Conservation (phyloP, 805 yeast genomes). For the Priceomyces melissophilus region DNA sequence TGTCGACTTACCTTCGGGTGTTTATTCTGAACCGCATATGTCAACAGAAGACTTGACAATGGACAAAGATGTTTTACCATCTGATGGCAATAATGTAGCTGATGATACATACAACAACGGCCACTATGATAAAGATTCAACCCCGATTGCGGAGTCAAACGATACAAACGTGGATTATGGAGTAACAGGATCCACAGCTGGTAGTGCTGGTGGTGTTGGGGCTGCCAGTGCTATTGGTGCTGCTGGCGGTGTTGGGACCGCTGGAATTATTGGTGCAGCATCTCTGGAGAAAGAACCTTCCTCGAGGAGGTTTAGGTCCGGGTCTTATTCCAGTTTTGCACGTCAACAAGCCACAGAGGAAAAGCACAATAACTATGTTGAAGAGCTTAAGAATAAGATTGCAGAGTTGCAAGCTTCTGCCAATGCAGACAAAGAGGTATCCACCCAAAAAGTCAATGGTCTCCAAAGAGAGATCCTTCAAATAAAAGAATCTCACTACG, state of each 20-base stretch:
- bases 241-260: too few species aligned
- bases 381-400: constrained; percentile 32
- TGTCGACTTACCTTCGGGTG: constrained; percentile 24
- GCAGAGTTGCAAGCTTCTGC: constrained; percentile 28
- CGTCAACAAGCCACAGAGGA: constrained; percentile 16
- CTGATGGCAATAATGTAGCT: background rate
- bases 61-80: constrained; percentile 1
- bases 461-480: constrained; percentile 39
- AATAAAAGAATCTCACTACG: constrained; percentile 12
- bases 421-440: constrained; percentile 51
- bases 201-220: too few species aligned
- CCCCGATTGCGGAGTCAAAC: background rate
- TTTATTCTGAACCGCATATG: constrained; percentile 13
- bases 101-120: constrained; percentile 1
- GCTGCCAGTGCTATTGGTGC: too few species aligned
- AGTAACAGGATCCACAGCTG: too few species aligned
- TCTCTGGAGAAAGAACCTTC: too few species aligned
- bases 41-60: constrained; percentile 1
- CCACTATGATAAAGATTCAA: background rate
- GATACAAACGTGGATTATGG: too few species aligned
- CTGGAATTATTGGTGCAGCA: too few species aligned
- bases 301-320: background rate
- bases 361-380: constrained; percentile 28
- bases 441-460: constrained; percentile 49
- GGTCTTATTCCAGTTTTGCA: constrained; percentile 4